Base-by-base conservation (phyloP, 345 rosid species). In the Lepidium sativum region DNA sequence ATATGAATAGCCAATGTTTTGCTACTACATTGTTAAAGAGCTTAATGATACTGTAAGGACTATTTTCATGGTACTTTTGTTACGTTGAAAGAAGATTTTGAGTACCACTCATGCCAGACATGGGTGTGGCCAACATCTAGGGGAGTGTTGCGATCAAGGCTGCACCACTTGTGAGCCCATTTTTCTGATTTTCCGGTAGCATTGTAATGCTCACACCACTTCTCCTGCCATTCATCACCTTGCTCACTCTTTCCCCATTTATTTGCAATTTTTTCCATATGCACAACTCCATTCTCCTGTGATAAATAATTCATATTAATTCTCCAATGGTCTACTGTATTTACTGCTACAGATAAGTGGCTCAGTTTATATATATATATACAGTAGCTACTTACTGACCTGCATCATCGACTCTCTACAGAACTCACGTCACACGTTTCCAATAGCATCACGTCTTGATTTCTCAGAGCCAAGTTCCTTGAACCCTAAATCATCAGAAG, bases 121-220 rank as follows among this genome's bases (percentile, higher is more conserved):
- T 92, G 97, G 71, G 98, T 96, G 77, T 92, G 98, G 39, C 98
- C 98, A 70, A 73, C 88, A 2, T 86, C 92, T 39, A 89, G 87
- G 20, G 68, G 78, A 40, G 87, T 89, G 49, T 79, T 79, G 14
- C 94, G 98, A 77, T 92, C 90, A 68, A 87, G 79, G 75, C 92
- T 82, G 76, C 98, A 89, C 98, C 98, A 87, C 72, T 92, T 92
- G 68, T 89, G 85, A 34, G 98, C 94, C 98, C 97, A 89, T 80
- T 92, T 92, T 51, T 92, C 96, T 1, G 98, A 78, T 75, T 87
- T 67, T 21, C 92, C 92, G 0, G 96, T 77, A 13, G 94, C 89
- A 75, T 84, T 82, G 35, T 89, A 89, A 76, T 89, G 97, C 71
- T 92, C 98, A 80, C 80, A 86, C 98, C 98, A 89, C 77, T 87